These are phyloP conservation scores for Vigna mungo DNA, from an alignment of 306 rosid species.

Conservation along the genomic window DNA sequence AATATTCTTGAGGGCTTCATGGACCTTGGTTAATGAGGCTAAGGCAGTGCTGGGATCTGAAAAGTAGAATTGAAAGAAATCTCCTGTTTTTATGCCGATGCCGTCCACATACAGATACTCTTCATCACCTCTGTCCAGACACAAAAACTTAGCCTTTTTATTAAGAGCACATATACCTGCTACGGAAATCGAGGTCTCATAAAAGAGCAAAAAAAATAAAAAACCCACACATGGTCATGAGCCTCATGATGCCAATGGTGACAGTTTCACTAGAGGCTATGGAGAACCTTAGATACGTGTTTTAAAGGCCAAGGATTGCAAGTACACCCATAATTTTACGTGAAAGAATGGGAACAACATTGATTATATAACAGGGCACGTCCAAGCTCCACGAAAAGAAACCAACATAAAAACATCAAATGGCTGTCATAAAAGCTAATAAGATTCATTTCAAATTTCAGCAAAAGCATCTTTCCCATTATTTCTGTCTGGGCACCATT, in stretches of 20 bases:
- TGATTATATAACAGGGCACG: neutral
- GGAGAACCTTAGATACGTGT: neutral
- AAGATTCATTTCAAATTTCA: constrained; percentile 13
- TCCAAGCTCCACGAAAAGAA: constrained; percentile 25
- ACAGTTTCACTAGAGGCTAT: neutral
- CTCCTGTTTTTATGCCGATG: constrained; percentile 70
- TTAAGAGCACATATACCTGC: neutral
- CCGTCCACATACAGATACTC: constrained; percentile 71
- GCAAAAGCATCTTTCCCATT: neutral
- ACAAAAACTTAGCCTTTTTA: constrained; percentile 8
- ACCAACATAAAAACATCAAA: neutral
- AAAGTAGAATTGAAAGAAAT: constrained; percentile 72
- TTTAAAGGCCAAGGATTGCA: constrained; percentile 27
- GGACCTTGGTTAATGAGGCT: constrained; percentile 49
- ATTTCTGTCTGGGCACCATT: neutral
- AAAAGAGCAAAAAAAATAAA: neutral
- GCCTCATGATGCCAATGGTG: neutral
- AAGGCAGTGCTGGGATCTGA: constrained; percentile 64
- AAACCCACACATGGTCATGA: neutral
- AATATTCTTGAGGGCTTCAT: constrained; percentile 55
- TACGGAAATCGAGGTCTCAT: neutral
- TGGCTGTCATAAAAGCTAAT: constrained; percentile 16
- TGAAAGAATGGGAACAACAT: neutral
- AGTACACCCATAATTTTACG: constrained; percentile 15
- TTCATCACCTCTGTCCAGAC: constrained; percentile 71